A percentile compares a stretch with the other conserved stretches of the same genome.
Conservation (phyloP, 148 eudicot species). For the Vaccinium corymbosum region DNA sequence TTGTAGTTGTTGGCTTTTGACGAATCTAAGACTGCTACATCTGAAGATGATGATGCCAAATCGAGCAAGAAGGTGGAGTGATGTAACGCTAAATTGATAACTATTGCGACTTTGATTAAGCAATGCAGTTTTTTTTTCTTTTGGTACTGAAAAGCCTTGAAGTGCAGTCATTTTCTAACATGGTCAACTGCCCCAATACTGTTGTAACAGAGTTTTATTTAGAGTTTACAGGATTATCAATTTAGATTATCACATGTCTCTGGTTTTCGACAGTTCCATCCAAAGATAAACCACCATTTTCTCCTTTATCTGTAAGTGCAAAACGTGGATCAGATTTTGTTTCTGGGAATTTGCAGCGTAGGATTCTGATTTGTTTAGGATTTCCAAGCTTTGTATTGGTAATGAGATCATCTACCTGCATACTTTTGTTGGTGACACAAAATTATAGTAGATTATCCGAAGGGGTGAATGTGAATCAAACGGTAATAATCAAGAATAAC, state of each 20-base stretch:
- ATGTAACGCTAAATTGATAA: neutral
- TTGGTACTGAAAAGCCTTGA: neutral
- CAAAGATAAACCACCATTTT: neutral
- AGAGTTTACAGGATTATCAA: neutral
- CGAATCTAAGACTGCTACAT: slow-evolving; percentile 53
- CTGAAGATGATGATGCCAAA: slow-evolving; percentile 37
- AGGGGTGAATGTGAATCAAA: too few species aligned
- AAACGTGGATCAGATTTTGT: neutral
- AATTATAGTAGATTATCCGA: neutral
- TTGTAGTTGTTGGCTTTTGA: slow-evolving; percentile 87
- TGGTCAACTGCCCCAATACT: neutral
- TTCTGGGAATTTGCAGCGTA: neutral
- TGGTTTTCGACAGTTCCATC: neutral
- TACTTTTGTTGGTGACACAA: neutral
- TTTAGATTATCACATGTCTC: neutral
- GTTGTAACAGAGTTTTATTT: slow-evolving; percentile 15
- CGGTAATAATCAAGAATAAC: too few species aligned
- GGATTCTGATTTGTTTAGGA: neutral
- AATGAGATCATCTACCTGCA: neutral
- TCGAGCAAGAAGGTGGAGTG: slow-evolving; percentile 65
- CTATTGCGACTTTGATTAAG: neutral
- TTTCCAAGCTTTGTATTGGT: neutral
- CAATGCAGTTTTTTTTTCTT: neutral
- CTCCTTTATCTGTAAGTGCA: neutral
- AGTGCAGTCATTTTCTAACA: slow-evolving; percentile 6